These are phyloP conservation scores for Boletus sp. DNA, from an alignment of 1,284 basidiomycete genomes.

Conservation along the genomic window DNA sequence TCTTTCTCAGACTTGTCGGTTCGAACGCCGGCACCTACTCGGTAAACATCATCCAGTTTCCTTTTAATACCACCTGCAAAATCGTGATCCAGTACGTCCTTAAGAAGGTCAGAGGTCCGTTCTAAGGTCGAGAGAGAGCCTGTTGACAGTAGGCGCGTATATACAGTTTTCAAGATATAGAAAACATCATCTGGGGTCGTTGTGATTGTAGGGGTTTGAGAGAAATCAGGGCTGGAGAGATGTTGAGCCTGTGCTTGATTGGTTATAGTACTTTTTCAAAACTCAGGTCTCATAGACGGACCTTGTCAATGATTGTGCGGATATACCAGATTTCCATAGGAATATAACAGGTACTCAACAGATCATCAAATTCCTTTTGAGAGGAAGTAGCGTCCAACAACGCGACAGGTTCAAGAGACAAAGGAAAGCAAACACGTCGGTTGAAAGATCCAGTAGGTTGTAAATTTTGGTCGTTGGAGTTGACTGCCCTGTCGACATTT, in stretches of 20 bases:
- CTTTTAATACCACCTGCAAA: slow-evolving; percentile 74
- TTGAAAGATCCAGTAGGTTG: not conserved
- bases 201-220: slow-evolving; percentile 59
- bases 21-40: slow-evolving; percentile 46
- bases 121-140: slow-evolving; percentile 62
- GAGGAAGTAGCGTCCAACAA: slow-evolving; percentile 49
- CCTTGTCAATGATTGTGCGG: slow-evolving; percentile 86
- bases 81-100: slow-evolving; percentile 75
- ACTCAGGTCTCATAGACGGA: slow-evolving; percentile 26
- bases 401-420: slow-evolving; percentile 15
- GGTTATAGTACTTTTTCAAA: slow-evolving; percentile 4
- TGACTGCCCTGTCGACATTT: slow-evolving; percentile 1
- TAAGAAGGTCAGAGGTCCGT: slow-evolving; percentile 57
- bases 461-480: not conserved
- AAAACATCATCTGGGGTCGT: slow-evolving; percentile 91
- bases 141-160: slow-evolving; percentile 70
- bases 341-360: slow-evolving; percentile 75
- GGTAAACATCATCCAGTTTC: slow-evolving; percentile 87
- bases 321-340: slow-evolving; percentile 93
- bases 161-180: slow-evolving; percentile 84
- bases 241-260: slow-evolving; percentile 56
- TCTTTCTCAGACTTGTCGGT: slow-evolving; percentile 78
- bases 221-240: slow-evolving; percentile 62
- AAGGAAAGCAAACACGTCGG: not conserved
- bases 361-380: slow-evolving; percentile 60